phyloP scores from a whole-genome alignment of 495 filamentous ascomycete species.

The Geopyxis carbonaria region DNA sequence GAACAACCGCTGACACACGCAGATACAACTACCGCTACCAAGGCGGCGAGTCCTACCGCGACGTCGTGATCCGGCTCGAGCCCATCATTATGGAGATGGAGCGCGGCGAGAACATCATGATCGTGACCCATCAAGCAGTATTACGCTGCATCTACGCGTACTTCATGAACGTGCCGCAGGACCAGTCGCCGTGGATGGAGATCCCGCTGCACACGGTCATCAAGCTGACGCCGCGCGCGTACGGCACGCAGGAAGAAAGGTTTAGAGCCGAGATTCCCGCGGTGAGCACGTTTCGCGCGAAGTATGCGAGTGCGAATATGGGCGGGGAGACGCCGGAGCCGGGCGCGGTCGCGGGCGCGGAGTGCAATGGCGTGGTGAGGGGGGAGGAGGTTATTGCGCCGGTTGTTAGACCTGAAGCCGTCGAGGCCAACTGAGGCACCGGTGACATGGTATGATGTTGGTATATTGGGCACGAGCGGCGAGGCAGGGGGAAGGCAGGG shows the following conservation, averaged over 20 bases:
- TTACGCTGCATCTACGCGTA: conserved; percentile 95
- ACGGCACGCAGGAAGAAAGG: conserved; percentile 71
- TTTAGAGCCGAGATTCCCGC: conserved; percentile 82
- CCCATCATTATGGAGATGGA: conserved; percentile 99
- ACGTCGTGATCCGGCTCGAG: conserved; percentile 92
- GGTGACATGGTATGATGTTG: no score
- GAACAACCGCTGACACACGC: conserved; percentile 5
- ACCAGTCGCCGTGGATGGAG: conserved; percentile 91
- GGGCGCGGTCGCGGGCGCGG: no score
- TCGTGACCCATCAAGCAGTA: conserved; percentile 94
- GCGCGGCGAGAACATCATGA: conserved; percentile 86
- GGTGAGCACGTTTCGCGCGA: conserved; percentile 84
- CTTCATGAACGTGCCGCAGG: conserved; percentile 91
- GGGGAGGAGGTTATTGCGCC: no score
- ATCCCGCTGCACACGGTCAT: conserved; percentile 89
- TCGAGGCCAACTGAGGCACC: no score
- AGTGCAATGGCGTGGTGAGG: no score
- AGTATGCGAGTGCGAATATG: conserved; percentile 67
- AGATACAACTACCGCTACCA: conserved; percentile 93
- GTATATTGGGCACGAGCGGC: no score
- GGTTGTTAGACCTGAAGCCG: no score
- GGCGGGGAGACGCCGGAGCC: no score
- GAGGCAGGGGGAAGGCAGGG: no score
- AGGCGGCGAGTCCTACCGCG: conserved; percentile 89
- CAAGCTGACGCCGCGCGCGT: conserved; percentile 88